Evolutionary conservation across 2,329 filamentous ascomycete species (phyloP).

Genomic region (Clonostachys rosea): DNA sequence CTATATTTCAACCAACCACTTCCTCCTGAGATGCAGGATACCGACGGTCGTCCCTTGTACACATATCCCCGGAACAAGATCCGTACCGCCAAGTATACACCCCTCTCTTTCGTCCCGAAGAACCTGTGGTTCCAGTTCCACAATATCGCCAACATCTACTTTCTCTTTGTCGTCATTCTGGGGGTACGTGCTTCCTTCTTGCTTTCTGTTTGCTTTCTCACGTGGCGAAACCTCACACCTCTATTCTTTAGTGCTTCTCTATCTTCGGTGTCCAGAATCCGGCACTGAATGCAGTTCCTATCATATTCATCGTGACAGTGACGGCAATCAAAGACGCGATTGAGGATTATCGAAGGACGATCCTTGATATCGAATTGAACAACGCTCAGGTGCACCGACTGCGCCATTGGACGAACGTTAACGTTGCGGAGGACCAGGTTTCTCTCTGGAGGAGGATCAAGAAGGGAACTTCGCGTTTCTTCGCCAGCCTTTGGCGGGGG

Average conservation of each 20-base stretch:
- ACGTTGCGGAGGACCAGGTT: conserved; percentile 82
- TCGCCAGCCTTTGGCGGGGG: conserved; percentile 46
- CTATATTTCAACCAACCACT: conserved; percentile 86
- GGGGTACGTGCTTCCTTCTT: conserved; percentile 57
- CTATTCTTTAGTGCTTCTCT: conserved; percentile 71
- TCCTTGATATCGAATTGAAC: conserved; percentile 90
- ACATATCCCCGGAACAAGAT: conserved; percentile 91
- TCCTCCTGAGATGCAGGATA: conserved; percentile 69
- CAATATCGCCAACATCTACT: conserved; percentile 97
- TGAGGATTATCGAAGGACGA: conserved; percentile 89
- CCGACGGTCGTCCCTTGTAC: conserved; percentile 68
- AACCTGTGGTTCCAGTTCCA: conserved; percentile 98
- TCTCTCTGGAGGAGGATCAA: conserved; percentile 85
- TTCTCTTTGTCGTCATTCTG: conserved; percentile 92
- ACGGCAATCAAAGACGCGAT: conserved; percentile 93
- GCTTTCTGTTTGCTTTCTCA: conserved; percentile 1
- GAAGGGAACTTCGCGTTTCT: conserved; percentile 70
- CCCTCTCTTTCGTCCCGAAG: conserved; percentile 91
- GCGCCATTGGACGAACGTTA: conserved; percentile 87
- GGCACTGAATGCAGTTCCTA: conserved; percentile 80
- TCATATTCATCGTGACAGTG: conserved; percentile 86
- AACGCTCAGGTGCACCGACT: conserved; percentile 92
- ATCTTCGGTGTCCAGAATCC: conserved; percentile 94
- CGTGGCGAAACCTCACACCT: conserved; percentile 3
- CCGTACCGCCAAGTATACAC: conserved; percentile 94